phyloP scores from a whole-genome alignment of 2,329 filamentous ascomycete genomes.

The Fusarium praegraminearum region DNA sequence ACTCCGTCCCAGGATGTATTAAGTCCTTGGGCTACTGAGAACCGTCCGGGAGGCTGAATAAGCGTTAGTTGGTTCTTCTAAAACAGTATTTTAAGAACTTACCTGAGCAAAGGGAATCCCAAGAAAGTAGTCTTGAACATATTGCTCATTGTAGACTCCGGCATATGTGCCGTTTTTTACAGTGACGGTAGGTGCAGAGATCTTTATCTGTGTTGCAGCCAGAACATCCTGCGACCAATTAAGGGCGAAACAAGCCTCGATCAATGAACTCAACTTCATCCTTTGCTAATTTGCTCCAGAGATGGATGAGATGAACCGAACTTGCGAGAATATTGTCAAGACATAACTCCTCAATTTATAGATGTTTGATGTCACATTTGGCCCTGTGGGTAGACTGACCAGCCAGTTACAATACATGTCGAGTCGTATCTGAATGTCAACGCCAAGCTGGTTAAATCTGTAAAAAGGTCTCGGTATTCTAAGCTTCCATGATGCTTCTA shows the following conservation, averaged over 20 bases:
- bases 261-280: neutral
- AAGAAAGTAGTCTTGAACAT: constrained; percentile 30
- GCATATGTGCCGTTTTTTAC: constrained; percentile 31
- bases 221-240: neutral
- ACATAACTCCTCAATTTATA: neutral
- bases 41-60: constrained; percentile 32
- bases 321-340: neutral
- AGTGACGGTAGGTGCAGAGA: neutral
- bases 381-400: neutral
- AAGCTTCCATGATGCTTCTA: neutral
- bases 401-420: neutral
- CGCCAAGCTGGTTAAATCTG: neutral
- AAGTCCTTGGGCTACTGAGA: constrained; percentile 52
- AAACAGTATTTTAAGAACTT: accelerated
- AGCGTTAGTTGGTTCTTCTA: neutral
- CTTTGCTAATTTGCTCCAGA: neutral
- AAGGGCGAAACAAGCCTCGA: neutral
- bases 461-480: neutral
- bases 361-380: neutral
- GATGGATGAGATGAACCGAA: too few relatives aligned
- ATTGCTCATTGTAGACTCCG: constrained; percentile 15
- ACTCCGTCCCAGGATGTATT: constrained; percentile 59
- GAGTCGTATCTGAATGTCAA: neutral
- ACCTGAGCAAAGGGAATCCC: constrained; percentile 27
- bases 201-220: neutral